Percentiles rank a stretch among this genome's conserved stretches.
Evolutionary conservation across 2,329 filamentous ascomycete genomes (phyloP).

Genomic region (Fusarium cicatricum): DNA sequence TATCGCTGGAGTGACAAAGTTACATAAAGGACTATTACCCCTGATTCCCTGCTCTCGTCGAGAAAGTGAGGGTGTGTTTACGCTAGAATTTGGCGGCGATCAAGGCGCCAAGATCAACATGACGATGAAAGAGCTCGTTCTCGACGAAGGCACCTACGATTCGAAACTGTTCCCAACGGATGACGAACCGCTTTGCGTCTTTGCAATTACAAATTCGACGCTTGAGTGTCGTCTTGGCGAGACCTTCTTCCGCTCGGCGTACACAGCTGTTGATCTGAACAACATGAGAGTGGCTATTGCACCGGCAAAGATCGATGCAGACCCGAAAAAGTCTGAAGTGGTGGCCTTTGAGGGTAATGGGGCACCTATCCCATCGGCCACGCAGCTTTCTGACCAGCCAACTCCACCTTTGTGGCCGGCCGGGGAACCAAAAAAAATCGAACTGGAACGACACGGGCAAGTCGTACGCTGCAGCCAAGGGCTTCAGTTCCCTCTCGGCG

Average conservation of each 20-base stretch:
- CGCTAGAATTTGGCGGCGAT: neutral
- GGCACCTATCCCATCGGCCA: neutral
- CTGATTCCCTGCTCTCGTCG: too few species aligned
- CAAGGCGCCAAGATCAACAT: neutral
- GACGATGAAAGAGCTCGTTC: neutral
- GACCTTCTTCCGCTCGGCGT: neutral
- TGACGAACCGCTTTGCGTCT: neutral
- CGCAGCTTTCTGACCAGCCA: neutral
- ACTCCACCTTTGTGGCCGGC: neutral
- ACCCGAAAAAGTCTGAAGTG: neutral
- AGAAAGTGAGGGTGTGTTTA: neutral
- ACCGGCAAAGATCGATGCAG: neutral
- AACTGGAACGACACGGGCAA: neutral
- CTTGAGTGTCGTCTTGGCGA: neutral
- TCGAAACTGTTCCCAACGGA: neutral
- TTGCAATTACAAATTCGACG: neutral
- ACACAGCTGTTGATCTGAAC: neutral
- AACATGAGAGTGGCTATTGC: neutral
- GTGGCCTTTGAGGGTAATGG: neutral
- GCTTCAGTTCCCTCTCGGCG: neutral
- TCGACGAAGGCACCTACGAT: neutral
- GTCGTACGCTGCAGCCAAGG: neutral
- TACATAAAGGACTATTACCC: too few species aligned
- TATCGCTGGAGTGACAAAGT: too few species aligned
- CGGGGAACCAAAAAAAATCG: neutral